Evolutionary conservation across 257 asterid species (phyloP).

Genomic region (Haberlea rhodopensis): DNA sequence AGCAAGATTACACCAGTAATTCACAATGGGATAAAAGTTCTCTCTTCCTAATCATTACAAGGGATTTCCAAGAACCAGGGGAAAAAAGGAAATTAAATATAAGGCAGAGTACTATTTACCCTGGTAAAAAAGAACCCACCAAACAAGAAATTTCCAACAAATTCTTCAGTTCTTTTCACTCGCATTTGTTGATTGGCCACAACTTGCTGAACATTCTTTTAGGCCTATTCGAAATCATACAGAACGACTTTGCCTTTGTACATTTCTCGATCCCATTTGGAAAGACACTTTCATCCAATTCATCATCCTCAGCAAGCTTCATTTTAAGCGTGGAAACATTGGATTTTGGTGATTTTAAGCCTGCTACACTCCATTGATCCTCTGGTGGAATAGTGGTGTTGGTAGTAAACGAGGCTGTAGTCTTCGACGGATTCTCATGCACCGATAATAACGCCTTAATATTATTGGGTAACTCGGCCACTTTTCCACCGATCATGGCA

Average conservation of each 20-base stretch:
- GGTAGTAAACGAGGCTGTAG: constrained; percentile 38
- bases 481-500: constrained; percentile 57
- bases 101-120: constrained; percentile 37
- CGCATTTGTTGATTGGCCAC: constrained; percentile 62
- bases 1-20: constrained; percentile 46
- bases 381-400: constrained; percentile 33
- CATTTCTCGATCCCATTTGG: constrained; percentile 19
- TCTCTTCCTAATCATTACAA: constrained; percentile 42
- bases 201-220: constrained; percentile 71
- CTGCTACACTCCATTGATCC: constrained; percentile 73
- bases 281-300: constrained; percentile 36
- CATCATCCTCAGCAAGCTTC: constrained; percentile 74
- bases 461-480: constrained; percentile 57
- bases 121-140: constrained; percentile 18
- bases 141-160: constrained; percentile 20
- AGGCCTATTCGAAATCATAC: constrained; percentile 55
- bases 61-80: constrained; percentile 27
- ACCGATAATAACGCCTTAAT: constrained; percentile 66
- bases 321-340: constrained; percentile 64
- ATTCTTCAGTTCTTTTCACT: constrained; percentile 49
- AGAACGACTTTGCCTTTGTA: constrained; percentile 37
- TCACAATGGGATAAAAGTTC: constrained; percentile 38
- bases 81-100: not conserved
- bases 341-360: constrained; percentile 60
- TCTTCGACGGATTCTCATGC: constrained; percentile 39